These are phyloP conservation scores for Xylaria sp. DNA, from an alignment of 2,329 filamentous ascomycete genomes.

Conservation along the genomic window DNA sequence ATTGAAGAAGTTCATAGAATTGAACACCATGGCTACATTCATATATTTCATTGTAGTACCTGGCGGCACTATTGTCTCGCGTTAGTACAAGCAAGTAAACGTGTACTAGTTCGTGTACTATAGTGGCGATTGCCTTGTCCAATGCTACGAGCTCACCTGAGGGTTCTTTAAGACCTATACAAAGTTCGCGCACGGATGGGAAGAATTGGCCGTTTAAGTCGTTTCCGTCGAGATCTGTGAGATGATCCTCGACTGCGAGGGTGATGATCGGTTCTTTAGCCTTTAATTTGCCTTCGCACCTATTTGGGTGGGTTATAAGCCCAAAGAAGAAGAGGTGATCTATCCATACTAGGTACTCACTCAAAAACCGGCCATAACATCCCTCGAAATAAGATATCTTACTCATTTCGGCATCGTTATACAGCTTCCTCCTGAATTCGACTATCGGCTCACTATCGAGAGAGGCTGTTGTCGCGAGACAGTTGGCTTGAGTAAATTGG, in stretches of 20 bases:
- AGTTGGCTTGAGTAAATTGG: slow-evolving; percentile 14
- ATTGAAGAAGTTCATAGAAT: slow-evolving; percentile 6
- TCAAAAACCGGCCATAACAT: background rate
- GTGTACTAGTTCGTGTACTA: slow-evolving; percentile 2
- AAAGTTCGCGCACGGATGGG: background rate
- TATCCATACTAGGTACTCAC: slow-evolving; percentile 17
- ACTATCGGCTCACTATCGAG: background rate
- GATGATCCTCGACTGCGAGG: background rate
- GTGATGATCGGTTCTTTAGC: background rate
- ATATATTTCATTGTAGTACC: background rate
- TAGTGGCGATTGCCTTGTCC: background rate
- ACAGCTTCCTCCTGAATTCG: slow-evolving; percentile 9
- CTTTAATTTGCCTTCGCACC: background rate
- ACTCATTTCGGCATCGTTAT: background rate
- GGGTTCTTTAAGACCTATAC: background rate
- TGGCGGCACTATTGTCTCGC: slow-evolving; percentile 7
- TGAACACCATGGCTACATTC: background rate
- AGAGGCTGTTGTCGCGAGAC: background rate
- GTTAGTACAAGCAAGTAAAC: slow-evolving; percentile 3
- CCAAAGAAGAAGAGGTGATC: slow-evolving; percentile 25
- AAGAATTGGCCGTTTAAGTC: background rate
- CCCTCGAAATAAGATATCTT: background rate
- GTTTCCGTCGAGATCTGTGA: background rate
- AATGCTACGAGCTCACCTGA: background rate
- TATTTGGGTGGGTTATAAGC: slow-evolving; percentile 2